Evolutionary conservation across 768 basidiomycete genomes (phyloP).

Genomic region (Lactifluus piperatus): DNA sequence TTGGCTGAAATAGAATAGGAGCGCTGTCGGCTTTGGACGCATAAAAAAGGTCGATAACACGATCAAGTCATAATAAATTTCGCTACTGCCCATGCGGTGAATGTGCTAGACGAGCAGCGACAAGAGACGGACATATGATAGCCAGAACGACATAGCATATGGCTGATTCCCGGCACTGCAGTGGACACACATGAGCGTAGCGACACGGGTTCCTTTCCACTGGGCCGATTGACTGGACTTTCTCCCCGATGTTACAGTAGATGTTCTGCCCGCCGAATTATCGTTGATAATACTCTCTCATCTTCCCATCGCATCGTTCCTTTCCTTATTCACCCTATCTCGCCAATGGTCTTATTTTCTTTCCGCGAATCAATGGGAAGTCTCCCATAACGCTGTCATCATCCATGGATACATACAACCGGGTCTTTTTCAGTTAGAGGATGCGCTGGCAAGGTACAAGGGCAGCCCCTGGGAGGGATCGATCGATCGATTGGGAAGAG

Average conservation of each 20-base stretch:
- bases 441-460: constrained; percentile 28
- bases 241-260: neutral
- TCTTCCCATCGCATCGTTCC: constrained; percentile 40
- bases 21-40: too few relatives aligned
- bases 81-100: too few relatives aligned
- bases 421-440: constrained; percentile 23
- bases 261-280: constrained; percentile 49
- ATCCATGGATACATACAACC: constrained; percentile 40
- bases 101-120: too few relatives aligned
- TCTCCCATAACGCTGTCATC: constrained; percentile 51
- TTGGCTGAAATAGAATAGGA: too few relatives aligned
- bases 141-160: too few relatives aligned
- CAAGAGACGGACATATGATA: too few relatives aligned
- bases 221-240: too few relatives aligned
- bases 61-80: too few relatives aligned
- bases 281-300: constrained; percentile 40
- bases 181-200: too few relatives aligned
- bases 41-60: too few relatives aligned
- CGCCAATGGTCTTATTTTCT: constrained; percentile 43
- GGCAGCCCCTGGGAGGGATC: constrained; percentile 33
- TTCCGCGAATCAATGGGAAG: constrained; percentile 34
- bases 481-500: constrained; percentile 44
- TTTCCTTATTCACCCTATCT: constrained; percentile 31
- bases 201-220: too few relatives aligned
- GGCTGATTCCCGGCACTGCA: too few relatives aligned